phyloP scores from a whole-genome alignment of 768 basidiomycete genomes.

The Leccinum obscurum region DNA sequence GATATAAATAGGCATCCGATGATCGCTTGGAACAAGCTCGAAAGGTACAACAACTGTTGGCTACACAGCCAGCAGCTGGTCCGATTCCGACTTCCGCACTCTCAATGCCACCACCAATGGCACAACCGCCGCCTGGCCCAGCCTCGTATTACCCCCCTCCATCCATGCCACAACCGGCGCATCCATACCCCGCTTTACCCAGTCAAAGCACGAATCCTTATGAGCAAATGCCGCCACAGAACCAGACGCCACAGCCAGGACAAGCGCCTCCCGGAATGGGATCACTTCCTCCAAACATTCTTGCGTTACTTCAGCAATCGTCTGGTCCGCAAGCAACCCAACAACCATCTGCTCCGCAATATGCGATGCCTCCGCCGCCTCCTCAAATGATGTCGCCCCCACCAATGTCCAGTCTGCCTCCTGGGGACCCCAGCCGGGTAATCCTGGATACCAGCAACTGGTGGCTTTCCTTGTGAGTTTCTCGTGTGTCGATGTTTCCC shows the following conservation, averaged over 20 bases:
- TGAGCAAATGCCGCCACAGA: slow-evolving; percentile 30
- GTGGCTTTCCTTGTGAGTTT: slow-evolving; percentile 66
- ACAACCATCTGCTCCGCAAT: slow-evolving; percentile 29
- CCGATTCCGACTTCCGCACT: slow-evolving; percentile 37
- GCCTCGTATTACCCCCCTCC: slow-evolving; percentile 46
- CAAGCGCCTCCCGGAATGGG: slow-evolving; percentile 38
- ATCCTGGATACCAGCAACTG: slow-evolving; percentile 57
- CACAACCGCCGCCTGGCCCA: slow-evolving; percentile 30
- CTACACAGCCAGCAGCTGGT: slow-evolving; percentile 38
- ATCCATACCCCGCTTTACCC: slow-evolving; percentile 26
- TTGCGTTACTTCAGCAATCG: slow-evolving; percentile 63
- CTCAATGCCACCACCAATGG: slow-evolving; percentile 35
- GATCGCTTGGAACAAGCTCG: slow-evolving; percentile 88
- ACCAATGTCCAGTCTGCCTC: slow-evolving; percentile 42
- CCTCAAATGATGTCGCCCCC: slow-evolving; percentile 47
- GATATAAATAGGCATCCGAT: slow-evolving; percentile 38
- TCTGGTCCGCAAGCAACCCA: slow-evolving; percentile 38
- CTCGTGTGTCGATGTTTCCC: neutral
- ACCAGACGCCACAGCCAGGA: slow-evolving; percentile 31
- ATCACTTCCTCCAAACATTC: slow-evolving; percentile 63
- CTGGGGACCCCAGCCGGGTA: slow-evolving; percentile 43
- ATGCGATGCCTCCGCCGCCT: slow-evolving; percentile 42
- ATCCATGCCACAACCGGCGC: slow-evolving; percentile 30
- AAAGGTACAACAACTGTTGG: slow-evolving; percentile 81
- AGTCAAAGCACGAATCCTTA: slow-evolving; percentile 27